Evolutionary conservation across 306 rosid species (phyloP).

Genomic region (Cucurbita ficifolia): DNA sequence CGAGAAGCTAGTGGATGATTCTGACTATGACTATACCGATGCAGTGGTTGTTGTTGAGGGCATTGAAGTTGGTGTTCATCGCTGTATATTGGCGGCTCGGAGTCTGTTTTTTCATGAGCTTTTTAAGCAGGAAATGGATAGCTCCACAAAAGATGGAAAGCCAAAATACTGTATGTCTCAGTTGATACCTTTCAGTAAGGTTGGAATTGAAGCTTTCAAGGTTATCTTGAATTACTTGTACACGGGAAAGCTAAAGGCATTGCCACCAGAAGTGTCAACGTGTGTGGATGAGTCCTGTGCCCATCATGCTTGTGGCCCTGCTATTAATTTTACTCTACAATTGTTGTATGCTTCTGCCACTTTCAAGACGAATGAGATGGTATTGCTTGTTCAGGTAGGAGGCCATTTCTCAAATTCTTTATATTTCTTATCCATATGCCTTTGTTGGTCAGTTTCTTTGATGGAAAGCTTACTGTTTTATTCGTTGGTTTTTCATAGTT

Average conservation of each 20-base stretch:
- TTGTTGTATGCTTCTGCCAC: conserved; percentile 76
- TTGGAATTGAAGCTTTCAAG: conserved; percentile 59
- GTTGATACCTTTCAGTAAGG: conserved; percentile 43
- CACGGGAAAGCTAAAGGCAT: conserved; percentile 63
- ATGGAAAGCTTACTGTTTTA: not conserved
- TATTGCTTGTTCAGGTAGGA: conserved; percentile 63
- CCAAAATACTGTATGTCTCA: conserved; percentile 57
- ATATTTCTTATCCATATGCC: not conserved
- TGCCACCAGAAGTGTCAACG: conserved; percentile 60
- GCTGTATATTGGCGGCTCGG: conserved; percentile 65
- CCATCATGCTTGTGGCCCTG: conserved; percentile 81
- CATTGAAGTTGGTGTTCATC: conserved; percentile 44
- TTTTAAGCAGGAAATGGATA: conserved; percentile 41
- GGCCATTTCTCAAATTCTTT: not conserved
- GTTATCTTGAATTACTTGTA: conserved; percentile 71
- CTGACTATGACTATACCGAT: conserved; percentile 55
- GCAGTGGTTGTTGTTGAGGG: conserved; percentile 68
- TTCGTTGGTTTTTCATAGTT: not conserved
- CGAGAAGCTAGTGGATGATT: conserved; percentile 52
- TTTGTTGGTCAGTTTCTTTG: not conserved
- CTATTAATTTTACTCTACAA: conserved; percentile 65
- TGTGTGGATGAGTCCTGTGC: conserved; percentile 66
- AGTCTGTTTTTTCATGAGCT: conserved; percentile 65
- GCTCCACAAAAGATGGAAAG: conserved; percentile 35
- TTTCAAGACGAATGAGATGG: conserved; percentile 80